These are phyloP conservation scores for Monosporozyma servazzii DNA, from an alignment of 805 yeast species.

Conservation along the genomic window DNA sequence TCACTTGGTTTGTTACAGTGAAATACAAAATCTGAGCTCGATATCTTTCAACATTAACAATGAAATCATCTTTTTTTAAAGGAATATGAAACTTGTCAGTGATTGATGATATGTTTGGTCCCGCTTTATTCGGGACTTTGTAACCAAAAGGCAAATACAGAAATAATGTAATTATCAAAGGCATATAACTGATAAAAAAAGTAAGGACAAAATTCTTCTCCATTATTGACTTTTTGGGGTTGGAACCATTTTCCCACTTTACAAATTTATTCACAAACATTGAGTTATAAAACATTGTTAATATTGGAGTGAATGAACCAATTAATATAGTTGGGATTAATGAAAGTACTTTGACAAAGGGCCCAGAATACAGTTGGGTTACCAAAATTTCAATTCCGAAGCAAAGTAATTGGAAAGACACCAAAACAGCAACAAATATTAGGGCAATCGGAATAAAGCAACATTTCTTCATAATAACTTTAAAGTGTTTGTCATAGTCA, in stretches of 20 bases:
- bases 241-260: constrained; percentile 50
- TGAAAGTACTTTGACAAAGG: constrained; percentile 49
- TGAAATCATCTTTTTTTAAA: constrained; percentile 32
- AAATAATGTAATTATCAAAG: constrained; percentile 74
- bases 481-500: neutral
- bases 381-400: constrained; percentile 75
- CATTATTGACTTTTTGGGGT: constrained; percentile 41
- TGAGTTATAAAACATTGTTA: constrained; percentile 50
- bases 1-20: constrained; percentile 75
- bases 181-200: constrained; percentile 73
- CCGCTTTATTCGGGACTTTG: constrained; percentile 36
- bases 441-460: constrained; percentile 63
- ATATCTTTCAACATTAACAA: constrained; percentile 57
- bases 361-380: constrained; percentile 82
- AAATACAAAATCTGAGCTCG: constrained; percentile 68
- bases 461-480: constrained; percentile 43
- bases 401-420: constrained; percentile 56
- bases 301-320: constrained; percentile 56
- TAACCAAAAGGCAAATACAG: constrained; percentile 86
- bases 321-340: constrained; percentile 69
- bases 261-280: constrained; percentile 43
- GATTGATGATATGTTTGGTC: neutral
- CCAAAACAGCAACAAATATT: constrained; percentile 42
- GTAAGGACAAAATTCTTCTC: constrained; percentile 68
- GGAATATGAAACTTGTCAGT: constrained; percentile 5